Evolutionary conservation across 352 stramenopile species (phyloP).

Genomic region (Pythium periplocum): DNA sequence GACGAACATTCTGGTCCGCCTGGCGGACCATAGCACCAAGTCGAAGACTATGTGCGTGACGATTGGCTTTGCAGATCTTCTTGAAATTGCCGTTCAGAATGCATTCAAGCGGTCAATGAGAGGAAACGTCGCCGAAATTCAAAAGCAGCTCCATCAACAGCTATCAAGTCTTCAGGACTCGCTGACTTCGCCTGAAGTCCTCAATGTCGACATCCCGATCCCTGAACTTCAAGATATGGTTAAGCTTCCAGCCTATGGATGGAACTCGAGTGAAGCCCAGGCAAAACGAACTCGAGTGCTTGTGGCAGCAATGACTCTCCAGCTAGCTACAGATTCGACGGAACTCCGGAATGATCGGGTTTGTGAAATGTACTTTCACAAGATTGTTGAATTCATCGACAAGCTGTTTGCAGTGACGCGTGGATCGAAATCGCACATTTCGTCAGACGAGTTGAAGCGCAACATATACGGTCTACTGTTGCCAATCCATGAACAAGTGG

Average conservation of each 20-base stretch:
- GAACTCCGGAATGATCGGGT: slow-evolving; percentile 24
- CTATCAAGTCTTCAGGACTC: slow-evolving; percentile 19
- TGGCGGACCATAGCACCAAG: no score
- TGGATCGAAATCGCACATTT: slow-evolving; percentile 19
- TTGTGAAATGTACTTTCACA: slow-evolving; percentile 54
- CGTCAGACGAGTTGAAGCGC: slow-evolving; percentile 61
- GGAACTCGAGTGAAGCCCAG: slow-evolving; percentile 31
- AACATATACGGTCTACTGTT: slow-evolving; percentile 43
- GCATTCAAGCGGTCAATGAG: slow-evolving; percentile 2
- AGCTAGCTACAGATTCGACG: slow-evolving; percentile 2
- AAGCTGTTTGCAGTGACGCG: slow-evolving; percentile 32
- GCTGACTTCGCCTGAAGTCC: slow-evolving; percentile 9
- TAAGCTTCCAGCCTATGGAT: slow-evolving; percentile 22
- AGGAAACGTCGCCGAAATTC: slow-evolving; percentile 8
- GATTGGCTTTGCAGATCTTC: slow-evolving; percentile 9
- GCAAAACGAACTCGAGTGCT: slow-evolving; percentile 13
- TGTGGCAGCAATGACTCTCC: slow-evolving; percentile 8
- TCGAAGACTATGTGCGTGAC: neutral
- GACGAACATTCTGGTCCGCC: slow-evolving; percentile 1
- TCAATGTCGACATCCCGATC: slow-evolving; percentile 18
- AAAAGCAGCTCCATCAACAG: slow-evolving; percentile 11
- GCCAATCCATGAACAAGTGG: slow-evolving; percentile 40
- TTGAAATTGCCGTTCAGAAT: slow-evolving; percentile 10
- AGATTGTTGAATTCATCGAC: slow-evolving; percentile 53
- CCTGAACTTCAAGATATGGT: slow-evolving; percentile 45